These are phyloP conservation scores for Cercophora newfieldiana DNA, from an alignment of 495 filamentous ascomycete species.

Conservation along the genomic window DNA sequence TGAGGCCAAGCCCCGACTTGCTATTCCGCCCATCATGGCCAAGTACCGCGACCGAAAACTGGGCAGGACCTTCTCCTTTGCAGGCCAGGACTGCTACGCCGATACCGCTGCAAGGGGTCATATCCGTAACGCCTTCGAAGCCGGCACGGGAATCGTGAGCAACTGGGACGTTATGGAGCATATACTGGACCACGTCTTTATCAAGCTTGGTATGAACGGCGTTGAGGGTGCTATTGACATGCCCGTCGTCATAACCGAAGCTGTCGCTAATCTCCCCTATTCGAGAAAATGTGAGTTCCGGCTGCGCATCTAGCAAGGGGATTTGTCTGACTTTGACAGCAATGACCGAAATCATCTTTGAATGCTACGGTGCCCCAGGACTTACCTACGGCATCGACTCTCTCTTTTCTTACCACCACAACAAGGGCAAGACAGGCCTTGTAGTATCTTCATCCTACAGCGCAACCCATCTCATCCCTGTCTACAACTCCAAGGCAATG, in stretches of 20 bases:
- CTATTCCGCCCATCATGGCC: conserved; percentile 84
- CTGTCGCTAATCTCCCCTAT: conserved; percentile 86
- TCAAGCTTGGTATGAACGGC: conserved; percentile 86
- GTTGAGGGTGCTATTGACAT: conserved; percentile 70
- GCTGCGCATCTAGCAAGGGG: not conserved
- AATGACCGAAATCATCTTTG: conserved; percentile 96
- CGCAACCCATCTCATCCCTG: conserved; percentile 93
- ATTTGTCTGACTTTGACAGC: conserved; percentile 50
- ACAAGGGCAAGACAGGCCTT: conserved; percentile 81
- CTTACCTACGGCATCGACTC: conserved; percentile 94
- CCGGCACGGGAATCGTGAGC: conserved; percentile 82
- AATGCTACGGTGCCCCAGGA: conserved; percentile 85
- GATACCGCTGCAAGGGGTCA: conserved; percentile 92
- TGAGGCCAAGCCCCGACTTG: conserved; percentile 73
- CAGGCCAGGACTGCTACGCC: conserved; percentile 86
- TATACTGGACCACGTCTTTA: conserved; percentile 85
- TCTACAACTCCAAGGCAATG: conserved; percentile 79
- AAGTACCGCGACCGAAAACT: conserved; percentile 92
- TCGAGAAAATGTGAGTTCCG: conserved; percentile 71
- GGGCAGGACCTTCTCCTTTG: conserved; percentile 83
- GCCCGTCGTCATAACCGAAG: conserved; percentile 94
- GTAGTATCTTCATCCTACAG: conserved; percentile 91
- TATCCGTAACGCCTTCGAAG: conserved; percentile 86
- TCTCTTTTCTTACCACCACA: conserved; percentile 91
- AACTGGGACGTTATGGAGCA: conserved; percentile 98